Base-by-base conservation (phyloP, 176 grass and related monocot species). In the Coix lacrymajobi region DNA sequence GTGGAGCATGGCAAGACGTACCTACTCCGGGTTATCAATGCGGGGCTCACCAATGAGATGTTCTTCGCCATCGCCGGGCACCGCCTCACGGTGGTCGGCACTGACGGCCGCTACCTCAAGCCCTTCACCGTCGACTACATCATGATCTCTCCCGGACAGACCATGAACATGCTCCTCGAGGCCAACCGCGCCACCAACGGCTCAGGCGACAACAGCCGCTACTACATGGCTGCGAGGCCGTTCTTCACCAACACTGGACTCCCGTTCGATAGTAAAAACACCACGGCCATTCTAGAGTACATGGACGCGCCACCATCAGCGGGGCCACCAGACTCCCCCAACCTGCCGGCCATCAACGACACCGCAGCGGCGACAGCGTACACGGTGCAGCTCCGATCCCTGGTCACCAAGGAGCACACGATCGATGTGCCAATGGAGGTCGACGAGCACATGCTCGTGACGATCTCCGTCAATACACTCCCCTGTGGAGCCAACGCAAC, bases 41-140 rank as follows among this genome's bases (percentile, higher is more conserved):
- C 84, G 7, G 92, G 38, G 4, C 89, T 94, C 45, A 46, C 86
- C 29, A 91, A 78, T 60, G 87, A 87, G 0, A 40, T 77, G 32
- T 94, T 94, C 84, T 87, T 94, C 37, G 86, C 51, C 69, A 41
- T 94, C 19, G 86, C 84, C 0, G 85, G 90, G 15, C 92, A 94
- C 78, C 80, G 64, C 48, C 71, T 94, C 70, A 88, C 92, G 4
- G 66, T 92, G 54, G 87, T 94, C 10, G 84, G 67, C 31, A 83
- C 54, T 2, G 92, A 94, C 39, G 87, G 58, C 4, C 73, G 66
- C 28, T 94, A 94, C 81, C 81, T 75, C 4, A 94, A 92, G 73
- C 78, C 85, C 3, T 72, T 78, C 78, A 69, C 73, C n/a, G 65
- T 52, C 44, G 85, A 88, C 2, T 17, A 60, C 78, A 38, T 88